Base-by-base conservation (phyloP, 2,329 filamentous ascomycete species). In the Xylariaceae sp. region DNA sequence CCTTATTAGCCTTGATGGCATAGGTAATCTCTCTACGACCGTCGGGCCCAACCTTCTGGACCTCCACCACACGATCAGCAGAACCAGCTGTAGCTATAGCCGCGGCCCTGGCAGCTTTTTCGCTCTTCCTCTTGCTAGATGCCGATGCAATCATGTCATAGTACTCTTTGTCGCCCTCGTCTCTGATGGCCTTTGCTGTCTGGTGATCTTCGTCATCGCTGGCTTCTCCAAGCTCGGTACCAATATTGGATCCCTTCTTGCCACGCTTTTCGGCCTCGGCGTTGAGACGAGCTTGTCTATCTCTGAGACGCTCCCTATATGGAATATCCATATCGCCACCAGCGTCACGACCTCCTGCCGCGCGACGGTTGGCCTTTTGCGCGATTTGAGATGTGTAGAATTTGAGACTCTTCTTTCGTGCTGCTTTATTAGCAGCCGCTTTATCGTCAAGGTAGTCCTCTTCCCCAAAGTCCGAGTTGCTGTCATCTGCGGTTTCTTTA, bases 331-430 rank as follows among this genome's bases (percentile, higher is more conserved):
- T 79, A 67, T 95, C 89, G 62, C 89, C 89, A 61, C 89, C 89
- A 1, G 85, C 83, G 54, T 88, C 85, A 57, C 85, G 82, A 40
- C 87, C 86, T 37, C 86, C 87, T 30, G 79, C 83, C 5, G 85
- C 83, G 51, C 89, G 89, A 69, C 89, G 92, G 74, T 90, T 95
- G 53, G 89, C 85, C 73, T 96, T 97, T 70, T 97, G 92, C 26
- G 89, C 87, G 61, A 99, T 94, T 70, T 99, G 94, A 2, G 92
- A 96, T 2, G 95, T 97, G 80, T 99, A 99, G 78, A 99, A 99
- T 58, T 91, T 88, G 54, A 99, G 81, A 60, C 84, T 90, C 78
- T 95, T 96, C 79, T 94, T 96, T 71, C 88, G 88, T 55, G 84
- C 82, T 0, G 86, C 88, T 73, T 99, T 99, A 65, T 95, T 89